These are phyloP conservation scores for Ceratocystiopsis minuta DNA, from an alignment of 2,329 filamentous ascomycete genomes.

Conservation along the genomic window DNA sequence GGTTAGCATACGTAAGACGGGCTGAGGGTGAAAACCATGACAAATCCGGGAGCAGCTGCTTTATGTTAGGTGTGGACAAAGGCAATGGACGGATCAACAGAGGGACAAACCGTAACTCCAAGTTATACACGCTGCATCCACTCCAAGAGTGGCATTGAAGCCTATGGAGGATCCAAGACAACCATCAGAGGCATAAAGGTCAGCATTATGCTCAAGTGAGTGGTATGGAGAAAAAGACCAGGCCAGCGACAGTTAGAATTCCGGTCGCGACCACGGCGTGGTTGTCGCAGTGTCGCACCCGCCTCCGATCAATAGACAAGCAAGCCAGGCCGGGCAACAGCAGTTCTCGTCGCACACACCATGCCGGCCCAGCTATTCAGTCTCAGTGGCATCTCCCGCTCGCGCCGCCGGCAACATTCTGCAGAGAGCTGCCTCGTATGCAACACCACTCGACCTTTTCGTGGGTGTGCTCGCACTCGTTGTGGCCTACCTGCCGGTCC, in stretches of 20 bases:
- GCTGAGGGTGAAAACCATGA: background rate
- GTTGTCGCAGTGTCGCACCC: no score
- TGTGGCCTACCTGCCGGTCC: background rate
- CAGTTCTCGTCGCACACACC: no score
- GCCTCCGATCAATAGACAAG: no score
- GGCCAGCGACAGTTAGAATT: no score
- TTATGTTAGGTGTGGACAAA: background rate
- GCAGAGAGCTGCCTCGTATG: background rate
- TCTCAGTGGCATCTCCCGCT: no score
- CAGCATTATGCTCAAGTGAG: no score
- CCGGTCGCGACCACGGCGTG: no score
- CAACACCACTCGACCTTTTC: background rate
- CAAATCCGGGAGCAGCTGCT: background rate
- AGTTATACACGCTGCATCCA: background rate
- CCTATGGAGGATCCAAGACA: background rate
- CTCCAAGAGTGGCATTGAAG: background rate
- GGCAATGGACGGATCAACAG: background rate
- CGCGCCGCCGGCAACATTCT: background rate
- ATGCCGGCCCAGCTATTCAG: no score
- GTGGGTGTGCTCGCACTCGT: background rate
- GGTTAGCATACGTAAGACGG: no score
- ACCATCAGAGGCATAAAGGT: no score
- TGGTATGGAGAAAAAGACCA: no score
- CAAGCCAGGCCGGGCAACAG: no score
- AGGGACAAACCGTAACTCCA: background rate